Conservation (phyloP, 768 basidiomycete species). For the Asterophora lycoperdoides region DNA sequence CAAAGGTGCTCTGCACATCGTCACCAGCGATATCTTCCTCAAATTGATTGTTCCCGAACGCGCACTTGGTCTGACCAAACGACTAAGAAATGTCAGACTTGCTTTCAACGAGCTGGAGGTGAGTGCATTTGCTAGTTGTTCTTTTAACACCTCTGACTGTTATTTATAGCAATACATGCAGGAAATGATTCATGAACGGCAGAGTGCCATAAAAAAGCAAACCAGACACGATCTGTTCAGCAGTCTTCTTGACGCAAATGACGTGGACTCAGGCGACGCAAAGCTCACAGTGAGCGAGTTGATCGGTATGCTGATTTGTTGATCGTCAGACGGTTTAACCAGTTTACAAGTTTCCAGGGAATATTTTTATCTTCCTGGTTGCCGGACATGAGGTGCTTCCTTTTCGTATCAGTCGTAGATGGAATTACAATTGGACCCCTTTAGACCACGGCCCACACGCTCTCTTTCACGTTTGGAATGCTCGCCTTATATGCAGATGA, state of each 20-base stretch:
- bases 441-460: conserved; percentile 37
- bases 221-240: conserved; percentile 49
- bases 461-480: conserved; percentile 35
- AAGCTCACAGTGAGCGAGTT: conserved; percentile 42
- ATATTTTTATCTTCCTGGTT: conserved; percentile 50
- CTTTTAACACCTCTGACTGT: not conserved
- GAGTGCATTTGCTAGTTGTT: conserved; percentile 2
- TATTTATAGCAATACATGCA: conserved; percentile 38
- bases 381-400: conserved; percentile 54
- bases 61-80: conserved; percentile 33
- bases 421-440: not conserved
- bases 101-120: conserved; percentile 45
- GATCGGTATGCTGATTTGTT: conserved; percentile 21
- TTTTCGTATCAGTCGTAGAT: not conserved
- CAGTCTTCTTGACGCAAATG: conserved; percentile 48
- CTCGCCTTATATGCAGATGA: conserved; percentile 40
- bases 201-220: conserved; percentile 29
- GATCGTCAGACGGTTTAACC: not conserved
- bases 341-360: conserved; percentile 24
- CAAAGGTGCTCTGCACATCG: conserved; percentile 43
- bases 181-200: conserved; percentile 50
- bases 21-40: conserved; percentile 33
- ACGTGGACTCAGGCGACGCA: conserved; percentile 29
- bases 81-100: conserved; percentile 25
- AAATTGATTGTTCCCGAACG: conserved; percentile 38